A percentile compares a stretch with the other conserved stretches of the same genome.
Evolutionary conservation across 2,329 filamentous ascomycete species (phyloP).

Genomic region (Ampelomyces quisqualis): DNA sequence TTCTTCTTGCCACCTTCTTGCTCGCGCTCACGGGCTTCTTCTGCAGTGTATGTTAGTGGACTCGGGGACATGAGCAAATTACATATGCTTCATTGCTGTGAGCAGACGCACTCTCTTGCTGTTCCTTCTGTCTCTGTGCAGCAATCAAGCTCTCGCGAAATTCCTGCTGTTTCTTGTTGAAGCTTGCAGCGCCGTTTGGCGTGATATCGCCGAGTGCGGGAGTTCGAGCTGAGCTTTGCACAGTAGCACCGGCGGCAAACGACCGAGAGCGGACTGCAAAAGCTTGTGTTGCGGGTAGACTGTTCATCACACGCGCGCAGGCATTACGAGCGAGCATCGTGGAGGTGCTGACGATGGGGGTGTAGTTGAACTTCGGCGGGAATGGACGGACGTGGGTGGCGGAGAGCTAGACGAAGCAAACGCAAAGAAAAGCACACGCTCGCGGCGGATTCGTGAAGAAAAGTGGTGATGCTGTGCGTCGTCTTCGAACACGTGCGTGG

Average conservation of each 20-base stretch:
- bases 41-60: slow-evolving; percentile 50
- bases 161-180: slow-evolving; percentile 79
- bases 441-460: neutral
- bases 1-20: slow-evolving; percentile 62
- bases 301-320: slow-evolving; percentile 29
- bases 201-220: slow-evolving; percentile 88
- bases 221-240: slow-evolving; percentile 28
- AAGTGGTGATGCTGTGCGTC: slow-evolving; percentile 2
- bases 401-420: slow-evolving; percentile 1
- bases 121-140: slow-evolving; percentile 72
- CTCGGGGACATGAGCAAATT: too few relatives aligned
- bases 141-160: slow-evolving; percentile 81
- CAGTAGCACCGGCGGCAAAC: slow-evolving; percentile 30
- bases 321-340: slow-evolving; percentile 38
- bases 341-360: slow-evolving; percentile 3
- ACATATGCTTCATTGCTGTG: too few relatives aligned
- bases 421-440: neutral
- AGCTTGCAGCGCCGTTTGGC: slow-evolving; percentile 68
- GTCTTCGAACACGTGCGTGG: slow-evolving; percentile 1
- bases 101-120: slow-evolving; percentile 75
- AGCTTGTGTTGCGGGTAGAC: slow-evolving; percentile 18
- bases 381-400: slow-evolving; percentile 1
- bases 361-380: slow-evolving; percentile 1
- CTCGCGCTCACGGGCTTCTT: slow-evolving; percentile 60
- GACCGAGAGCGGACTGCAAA: slow-evolving; percentile 23